Conservation (phyloP, 164 flowering plant species). For the Annona squamosa region DNA sequence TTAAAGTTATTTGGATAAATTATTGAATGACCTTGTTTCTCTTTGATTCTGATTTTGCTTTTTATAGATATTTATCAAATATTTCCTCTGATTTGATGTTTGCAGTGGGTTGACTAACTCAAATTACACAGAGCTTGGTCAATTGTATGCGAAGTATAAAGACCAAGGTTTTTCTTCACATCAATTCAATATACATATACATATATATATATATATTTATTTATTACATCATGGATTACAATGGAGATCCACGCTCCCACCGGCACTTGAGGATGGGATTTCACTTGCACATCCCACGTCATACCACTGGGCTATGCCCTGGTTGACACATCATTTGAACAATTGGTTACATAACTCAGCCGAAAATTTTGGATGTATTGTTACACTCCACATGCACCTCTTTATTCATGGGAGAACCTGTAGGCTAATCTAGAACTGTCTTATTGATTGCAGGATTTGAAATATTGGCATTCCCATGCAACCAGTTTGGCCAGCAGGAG, state of each 20-base stretch:
- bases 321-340: too few relatives aligned
- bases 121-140: constrained; percentile 66
- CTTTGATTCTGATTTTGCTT: not conserved
- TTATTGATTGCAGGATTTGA: constrained; percentile 49
- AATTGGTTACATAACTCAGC: not conserved
- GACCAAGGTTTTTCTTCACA: constrained; percentile 44
- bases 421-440: too few relatives aligned
- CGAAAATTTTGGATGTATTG: too few relatives aligned
- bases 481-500: constrained; percentile 78
- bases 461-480: constrained; percentile 89
- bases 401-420: too few relatives aligned
- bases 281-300: too few relatives aligned
- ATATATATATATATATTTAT: too few relatives aligned
- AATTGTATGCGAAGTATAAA: constrained; percentile 64
- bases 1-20: not conserved
- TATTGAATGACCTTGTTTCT: not conserved
- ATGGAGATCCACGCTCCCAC: too few relatives aligned
- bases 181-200: not conserved
- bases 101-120: constrained; percentile 79
- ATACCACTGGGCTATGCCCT: too few relatives aligned
- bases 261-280: too few relatives aligned
- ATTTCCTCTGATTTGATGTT: not conserved
- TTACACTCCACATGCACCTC: too few relatives aligned
- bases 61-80: not conserved
- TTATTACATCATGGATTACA: too few relatives aligned